Conservation (phyloP, 805 yeast species). For the Cyberlindnera veronae region DNA sequence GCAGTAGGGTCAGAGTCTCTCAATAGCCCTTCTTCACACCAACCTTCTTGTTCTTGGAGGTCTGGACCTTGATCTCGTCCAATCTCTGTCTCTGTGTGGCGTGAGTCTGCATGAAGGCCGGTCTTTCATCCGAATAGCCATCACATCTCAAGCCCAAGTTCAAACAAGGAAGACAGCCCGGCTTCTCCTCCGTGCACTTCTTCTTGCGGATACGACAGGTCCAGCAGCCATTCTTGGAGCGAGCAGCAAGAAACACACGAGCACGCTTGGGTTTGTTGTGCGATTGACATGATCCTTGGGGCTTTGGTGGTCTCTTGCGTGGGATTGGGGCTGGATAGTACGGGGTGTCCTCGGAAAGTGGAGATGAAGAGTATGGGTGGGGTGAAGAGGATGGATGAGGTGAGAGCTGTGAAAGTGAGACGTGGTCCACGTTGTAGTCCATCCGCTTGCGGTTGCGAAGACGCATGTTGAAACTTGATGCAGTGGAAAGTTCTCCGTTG, state of each 20-base stretch:
- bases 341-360: not conserved
- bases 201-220: conserved; percentile 72
- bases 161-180: conserved; percentile 55
- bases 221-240: conserved; percentile 71
- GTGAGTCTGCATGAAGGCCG: conserved; percentile 49
- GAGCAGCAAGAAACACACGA: conserved; percentile 22
- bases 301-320: not conserved
- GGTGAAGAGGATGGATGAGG: too few species aligned
- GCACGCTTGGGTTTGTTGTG: conserved; percentile 1
- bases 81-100: conserved; percentile 41
- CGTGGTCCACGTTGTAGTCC: not conserved
- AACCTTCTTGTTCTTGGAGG: conserved; percentile 38
- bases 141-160: conserved; percentile 57
- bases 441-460: conserved; percentile 1
- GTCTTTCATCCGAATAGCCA: conserved; percentile 47
- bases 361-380: too few species aligned
- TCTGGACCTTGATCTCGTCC: conserved; percentile 47
- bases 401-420: conserved; percentile 3
- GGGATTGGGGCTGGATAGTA: not conserved
- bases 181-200: conserved; percentile 65
- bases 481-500: not conserved
- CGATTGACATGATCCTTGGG: not conserved
- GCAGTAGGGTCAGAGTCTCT: too few species aligned
- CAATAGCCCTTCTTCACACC: conserved; percentile 29
- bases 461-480: not conserved